These are phyloP conservation scores for Angomonas desouzai DNA, from an alignment of 208 protist genomes.

Conservation along the genomic window DNA sequence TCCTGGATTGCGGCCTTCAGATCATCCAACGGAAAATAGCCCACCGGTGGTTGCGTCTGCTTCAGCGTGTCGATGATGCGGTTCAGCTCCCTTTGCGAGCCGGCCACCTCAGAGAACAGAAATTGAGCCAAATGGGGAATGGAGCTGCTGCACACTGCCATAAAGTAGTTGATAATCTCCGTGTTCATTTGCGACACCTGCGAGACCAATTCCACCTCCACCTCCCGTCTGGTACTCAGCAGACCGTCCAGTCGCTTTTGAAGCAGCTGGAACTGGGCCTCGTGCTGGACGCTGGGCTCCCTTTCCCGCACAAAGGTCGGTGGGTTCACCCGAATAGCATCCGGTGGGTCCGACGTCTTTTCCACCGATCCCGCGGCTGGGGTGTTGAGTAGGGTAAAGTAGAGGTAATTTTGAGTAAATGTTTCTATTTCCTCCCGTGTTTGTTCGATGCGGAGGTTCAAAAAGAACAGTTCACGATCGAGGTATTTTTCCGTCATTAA, in stretches of 20 bases:
- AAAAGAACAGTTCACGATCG: neutral
- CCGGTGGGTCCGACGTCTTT: neutral
- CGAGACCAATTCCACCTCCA: slow-evolving; percentile 54
- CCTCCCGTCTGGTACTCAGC: slow-evolving; percentile 8
- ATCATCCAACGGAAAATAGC: neutral
- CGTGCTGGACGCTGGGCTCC: slow-evolving; percentile 1
- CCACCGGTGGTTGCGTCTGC: slow-evolving; percentile 8
- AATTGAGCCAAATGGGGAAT: slow-evolving; percentile 25
- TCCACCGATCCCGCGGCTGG: neutral
- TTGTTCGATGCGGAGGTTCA: neutral
- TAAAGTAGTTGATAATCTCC: slow-evolving; percentile 80
- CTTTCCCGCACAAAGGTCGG: neutral
- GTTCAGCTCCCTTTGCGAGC: slow-evolving; percentile 13
- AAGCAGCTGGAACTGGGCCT: slow-evolving; percentile 7
- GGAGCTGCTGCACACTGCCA: slow-evolving; percentile 32
- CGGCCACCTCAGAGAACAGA: slow-evolving; percentile 18
- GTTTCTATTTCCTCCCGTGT: neutral
- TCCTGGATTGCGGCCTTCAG: slow-evolving; percentile 4
- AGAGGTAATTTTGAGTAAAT: slow-evolving; percentile 5
- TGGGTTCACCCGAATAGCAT: neutral
- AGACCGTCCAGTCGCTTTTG: slow-evolving; percentile 8
- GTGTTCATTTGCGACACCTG: slow-evolving; percentile 72
- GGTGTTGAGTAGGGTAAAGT: neutral
- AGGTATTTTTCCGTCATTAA: neutral
- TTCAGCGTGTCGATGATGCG: neutral